phyloP scores from a whole-genome alignment of 306 rosid genomes.

The Vigna angularis region DNA sequence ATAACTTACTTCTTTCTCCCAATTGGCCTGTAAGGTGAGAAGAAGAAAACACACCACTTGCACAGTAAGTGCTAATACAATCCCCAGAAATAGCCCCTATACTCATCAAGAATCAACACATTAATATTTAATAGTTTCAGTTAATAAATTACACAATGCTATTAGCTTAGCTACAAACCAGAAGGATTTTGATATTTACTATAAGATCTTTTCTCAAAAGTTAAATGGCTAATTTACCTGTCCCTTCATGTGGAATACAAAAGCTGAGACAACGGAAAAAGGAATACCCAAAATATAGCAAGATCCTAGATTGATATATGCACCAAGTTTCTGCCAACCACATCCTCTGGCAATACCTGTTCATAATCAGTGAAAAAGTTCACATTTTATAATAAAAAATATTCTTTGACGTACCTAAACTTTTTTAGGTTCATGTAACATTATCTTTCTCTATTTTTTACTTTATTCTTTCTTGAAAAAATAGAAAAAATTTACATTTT shows the following conservation, averaged over 20 bases:
- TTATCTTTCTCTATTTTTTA: too few species aligned
- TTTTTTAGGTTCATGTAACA: too few species aligned
- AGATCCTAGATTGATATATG: constrained; percentile 52
- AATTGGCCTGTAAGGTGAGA: constrained; percentile 44
- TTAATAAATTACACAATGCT: neutral
- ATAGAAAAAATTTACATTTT: too few species aligned
- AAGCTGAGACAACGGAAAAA: constrained; percentile 34
- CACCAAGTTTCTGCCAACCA: constrained; percentile 59
- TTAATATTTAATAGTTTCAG: too few species aligned
- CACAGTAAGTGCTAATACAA: constrained; percentile 45
- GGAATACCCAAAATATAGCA: constrained; percentile 50
- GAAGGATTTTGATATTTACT: neutral
- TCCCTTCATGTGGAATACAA: constrained; percentile 49
- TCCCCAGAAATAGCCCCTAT: constrained; percentile 59
- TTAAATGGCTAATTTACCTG: constrained; percentile 33
- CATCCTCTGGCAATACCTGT: constrained; percentile 55
- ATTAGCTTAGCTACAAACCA: neutral
- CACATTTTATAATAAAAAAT: neutral
- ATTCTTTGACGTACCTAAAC: too few species aligned
- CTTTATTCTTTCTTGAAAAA: too few species aligned
- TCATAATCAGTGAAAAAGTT: constrained; percentile 21
- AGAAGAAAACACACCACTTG: constrained; percentile 50
- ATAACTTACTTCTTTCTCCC: constrained; percentile 57
- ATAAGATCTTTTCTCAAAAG: neutral
- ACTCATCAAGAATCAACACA: constrained; percentile 13